A percentile compares a stretch with the other conserved stretches of the same genome.
phyloP scores from a whole-genome alignment of 805 yeast genomes.

The Wickerhamomyces chambardii region DNA sequence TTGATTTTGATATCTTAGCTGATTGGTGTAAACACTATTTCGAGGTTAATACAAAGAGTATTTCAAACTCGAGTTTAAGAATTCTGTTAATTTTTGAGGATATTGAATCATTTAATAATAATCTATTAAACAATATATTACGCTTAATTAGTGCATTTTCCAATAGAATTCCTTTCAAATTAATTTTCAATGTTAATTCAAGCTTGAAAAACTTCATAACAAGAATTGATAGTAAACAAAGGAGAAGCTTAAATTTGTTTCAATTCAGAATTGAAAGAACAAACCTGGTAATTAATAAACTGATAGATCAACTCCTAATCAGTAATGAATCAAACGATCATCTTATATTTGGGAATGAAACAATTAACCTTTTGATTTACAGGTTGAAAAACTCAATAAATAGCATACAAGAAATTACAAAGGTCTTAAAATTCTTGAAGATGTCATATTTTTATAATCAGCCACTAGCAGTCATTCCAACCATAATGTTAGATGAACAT shows the following conservation, averaged over 20 bases:
- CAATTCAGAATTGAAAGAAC: slow-evolving; percentile 16
- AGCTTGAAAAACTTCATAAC: slow-evolving; percentile 9
- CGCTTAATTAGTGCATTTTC: slow-evolving; percentile 8
- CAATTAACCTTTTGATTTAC: slow-evolving; percentile 10
- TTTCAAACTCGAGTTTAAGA: slow-evolving; percentile 6
- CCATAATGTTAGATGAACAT: too few relatives aligned
- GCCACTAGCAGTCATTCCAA: slow-evolving; percentile 8
- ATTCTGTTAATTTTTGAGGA: slow-evolving; percentile 16
- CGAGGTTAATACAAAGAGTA: background rate
- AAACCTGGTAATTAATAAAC: slow-evolving; percentile 11
- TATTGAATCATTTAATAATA: slow-evolving; percentile 14
- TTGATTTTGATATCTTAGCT: slow-evolving; percentile 15
- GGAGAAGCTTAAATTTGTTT: slow-evolving; percentile 6
- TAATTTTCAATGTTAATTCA: slow-evolving; percentile 15
- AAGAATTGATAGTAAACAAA: slow-evolving; percentile 10
- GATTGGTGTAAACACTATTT: slow-evolving; percentile 14
- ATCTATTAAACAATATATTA: slow-evolving; percentile 11
- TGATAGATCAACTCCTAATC: slow-evolving; percentile 12
- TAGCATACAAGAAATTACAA: slow-evolving; percentile 16
- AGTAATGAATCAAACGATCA: slow-evolving; percentile 4
- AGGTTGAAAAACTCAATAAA: slow-evolving; percentile 13
- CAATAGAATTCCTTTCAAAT: slow-evolving; percentile 12
- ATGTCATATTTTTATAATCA: slow-evolving; percentile 16
- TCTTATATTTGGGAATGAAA: slow-evolving; percentile 12
- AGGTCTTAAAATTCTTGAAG: slow-evolving; percentile 12